phyloP scores from a whole-genome alignment of 345 rosid species.

The Punica granatum region DNA sequence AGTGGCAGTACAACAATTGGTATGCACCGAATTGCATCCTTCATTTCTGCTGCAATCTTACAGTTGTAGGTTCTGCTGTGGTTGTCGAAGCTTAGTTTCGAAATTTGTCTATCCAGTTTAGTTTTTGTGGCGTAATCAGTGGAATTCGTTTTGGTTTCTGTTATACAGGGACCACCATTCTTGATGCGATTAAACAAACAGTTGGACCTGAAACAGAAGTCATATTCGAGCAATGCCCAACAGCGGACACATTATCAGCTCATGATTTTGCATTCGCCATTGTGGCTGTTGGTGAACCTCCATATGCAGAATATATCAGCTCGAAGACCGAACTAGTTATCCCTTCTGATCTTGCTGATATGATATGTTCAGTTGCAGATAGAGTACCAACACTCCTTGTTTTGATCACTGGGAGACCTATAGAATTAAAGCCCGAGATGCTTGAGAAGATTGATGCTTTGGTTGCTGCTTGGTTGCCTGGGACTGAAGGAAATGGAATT shows the following conservation, averaged over 20 bases:
- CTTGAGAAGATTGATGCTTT: constrained; percentile 42
- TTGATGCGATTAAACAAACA: constrained; percentile 7
- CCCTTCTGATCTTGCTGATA: constrained; percentile 25
- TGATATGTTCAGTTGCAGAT: constrained; percentile 21
- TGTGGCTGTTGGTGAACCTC: constrained; percentile 71
- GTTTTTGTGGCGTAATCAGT: too few species aligned
- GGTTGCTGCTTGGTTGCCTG: constrained; percentile 96
- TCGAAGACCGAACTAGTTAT: constrained; percentile 48
- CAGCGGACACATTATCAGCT: constrained; percentile 40
- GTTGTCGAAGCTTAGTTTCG: background rate
- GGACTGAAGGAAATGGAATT: constrained; percentile 86
- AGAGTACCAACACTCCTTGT: background rate
- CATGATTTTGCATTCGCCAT: constrained; percentile 62
- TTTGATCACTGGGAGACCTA: constrained; percentile 64
- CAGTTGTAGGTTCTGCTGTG: too few species aligned
- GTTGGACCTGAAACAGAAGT: constrained; percentile 8
- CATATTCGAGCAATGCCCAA: constrained; percentile 51
- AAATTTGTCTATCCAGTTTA: too few species aligned
- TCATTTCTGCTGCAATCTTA: constrained; percentile 31
- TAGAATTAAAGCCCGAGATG: constrained; percentile 60
- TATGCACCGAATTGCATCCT: background rate
- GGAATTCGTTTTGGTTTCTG: too few species aligned
- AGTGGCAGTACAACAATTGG: constrained; percentile 25
- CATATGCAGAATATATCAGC: constrained; percentile 71
- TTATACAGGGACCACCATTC: constrained; percentile 15